Conservation (phyloP, 495 filamentous ascomycete species). For the Penicillium paradoxum region DNA sequence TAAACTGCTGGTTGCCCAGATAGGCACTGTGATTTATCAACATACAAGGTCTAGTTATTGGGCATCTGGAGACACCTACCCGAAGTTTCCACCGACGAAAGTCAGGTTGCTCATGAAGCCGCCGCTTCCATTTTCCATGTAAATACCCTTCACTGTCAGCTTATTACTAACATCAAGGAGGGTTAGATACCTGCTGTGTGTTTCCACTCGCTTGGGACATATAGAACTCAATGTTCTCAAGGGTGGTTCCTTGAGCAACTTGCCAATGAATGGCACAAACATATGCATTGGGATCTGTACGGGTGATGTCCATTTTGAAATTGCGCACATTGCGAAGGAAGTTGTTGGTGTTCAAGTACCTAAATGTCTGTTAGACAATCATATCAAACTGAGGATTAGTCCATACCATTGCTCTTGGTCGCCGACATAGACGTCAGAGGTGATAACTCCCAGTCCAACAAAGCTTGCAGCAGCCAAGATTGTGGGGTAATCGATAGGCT, state of each 20-base stretch:
- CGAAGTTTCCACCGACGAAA: conserved; percentile 42
- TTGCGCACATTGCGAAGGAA: neutral
- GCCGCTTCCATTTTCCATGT: conserved; percentile 36
- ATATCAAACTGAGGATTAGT: too few relatives aligned
- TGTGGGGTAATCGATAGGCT: neutral
- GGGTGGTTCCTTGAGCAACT: conserved; percentile 34
- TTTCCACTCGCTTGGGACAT: conserved; percentile 20
- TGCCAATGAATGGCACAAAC: conserved; percentile 34
- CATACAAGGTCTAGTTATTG: neutral
- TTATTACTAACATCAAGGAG: too few relatives aligned
- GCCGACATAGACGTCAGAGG: conserved; percentile 25
- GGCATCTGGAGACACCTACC: conserved; percentile 6
- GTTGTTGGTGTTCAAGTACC: neutral
- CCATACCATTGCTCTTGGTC: neutral
- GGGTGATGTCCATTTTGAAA: neutral
- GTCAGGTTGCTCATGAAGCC: conserved; percentile 44
- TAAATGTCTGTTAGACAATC: too few relatives aligned
- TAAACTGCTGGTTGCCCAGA: conserved; percentile 53
- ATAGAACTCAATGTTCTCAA: conserved; percentile 49
- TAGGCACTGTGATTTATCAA: conserved; percentile 26
- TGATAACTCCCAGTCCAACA: conserved; percentile 42
- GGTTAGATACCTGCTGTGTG: neutral
- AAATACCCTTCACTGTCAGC: conserved; percentile 37
- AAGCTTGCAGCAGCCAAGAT: conserved; percentile 29
- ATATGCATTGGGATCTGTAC: neutral